These are phyloP conservation scores for Cryptomeria japonica DNA, from an alignment of 75 land plant genomes.

Conservation along the genomic window DNA sequence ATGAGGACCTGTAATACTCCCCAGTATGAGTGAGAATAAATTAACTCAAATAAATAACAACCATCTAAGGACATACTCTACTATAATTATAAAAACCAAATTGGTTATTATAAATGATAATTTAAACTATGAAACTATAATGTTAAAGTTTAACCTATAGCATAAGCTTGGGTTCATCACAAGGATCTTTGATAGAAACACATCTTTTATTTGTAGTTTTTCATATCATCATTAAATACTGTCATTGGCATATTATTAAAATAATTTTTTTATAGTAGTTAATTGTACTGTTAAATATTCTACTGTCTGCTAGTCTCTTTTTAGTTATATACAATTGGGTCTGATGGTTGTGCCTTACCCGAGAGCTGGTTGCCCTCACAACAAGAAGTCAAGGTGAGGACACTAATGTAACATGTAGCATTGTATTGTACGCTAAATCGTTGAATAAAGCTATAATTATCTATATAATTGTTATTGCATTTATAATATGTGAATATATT, in stretches of 20 bases:
- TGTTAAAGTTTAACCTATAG: neutral
- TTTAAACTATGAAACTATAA: neutral
- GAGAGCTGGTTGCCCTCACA: neutral
- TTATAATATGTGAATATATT: too few species aligned
- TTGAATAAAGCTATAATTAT: too few species aligned
- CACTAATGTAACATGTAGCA: neutral
- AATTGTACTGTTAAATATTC: too few species aligned
- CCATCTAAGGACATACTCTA: neutral
- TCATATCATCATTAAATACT: too few species aligned
- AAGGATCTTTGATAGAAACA: neutral
- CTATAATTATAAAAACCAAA: neutral
- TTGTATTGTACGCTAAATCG: too few species aligned
- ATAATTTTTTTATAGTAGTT: neutral
- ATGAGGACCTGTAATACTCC: neutral
- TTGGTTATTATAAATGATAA: neutral
- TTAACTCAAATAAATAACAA: neutral
- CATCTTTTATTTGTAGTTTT: neutral
- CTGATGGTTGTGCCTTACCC: neutral
- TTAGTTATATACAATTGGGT: neutral
- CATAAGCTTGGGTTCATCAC: neutral
- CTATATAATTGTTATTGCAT: too few species aligned
- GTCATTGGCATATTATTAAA: neutral
- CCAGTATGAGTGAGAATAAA: neutral
- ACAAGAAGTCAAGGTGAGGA: neutral
- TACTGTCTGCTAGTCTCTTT: neutral